Evolutionary conservation across 148 eudicot genomes (phyloP).

Genomic region (Hydrangea macrophylla): DNA sequence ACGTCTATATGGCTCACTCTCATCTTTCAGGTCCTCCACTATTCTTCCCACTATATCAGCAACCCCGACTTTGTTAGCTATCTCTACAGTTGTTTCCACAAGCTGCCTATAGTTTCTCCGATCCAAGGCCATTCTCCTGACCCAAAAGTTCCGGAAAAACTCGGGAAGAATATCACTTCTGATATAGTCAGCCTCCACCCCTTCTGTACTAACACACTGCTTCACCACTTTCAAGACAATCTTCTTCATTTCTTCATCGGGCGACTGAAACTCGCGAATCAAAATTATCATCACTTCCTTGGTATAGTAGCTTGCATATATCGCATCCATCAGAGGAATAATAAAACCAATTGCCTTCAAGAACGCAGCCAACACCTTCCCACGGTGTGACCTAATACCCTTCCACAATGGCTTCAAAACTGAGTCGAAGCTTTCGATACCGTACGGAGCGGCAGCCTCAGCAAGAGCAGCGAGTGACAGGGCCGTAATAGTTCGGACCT

Average conservation of each 20-base stretch:
- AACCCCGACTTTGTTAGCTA: conserved; percentile 94
- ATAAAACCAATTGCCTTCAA: conserved; percentile 95
- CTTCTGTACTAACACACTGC: conserved; percentile 98
- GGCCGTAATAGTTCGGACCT: conserved; percentile 93
- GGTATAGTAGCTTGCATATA: conserved; percentile 94
- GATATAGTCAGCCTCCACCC: conserved; percentile 91
- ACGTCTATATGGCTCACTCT: conserved; percentile 93
- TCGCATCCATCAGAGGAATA: conserved; percentile 95
- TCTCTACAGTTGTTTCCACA: conserved; percentile 93
- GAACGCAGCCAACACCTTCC: conserved; percentile 96
- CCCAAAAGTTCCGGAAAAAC: conserved; percentile 92
- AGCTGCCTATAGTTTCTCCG: conserved; percentile 91
- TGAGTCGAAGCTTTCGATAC: conserved; percentile 96
- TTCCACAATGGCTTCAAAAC: conserved; percentile 98
- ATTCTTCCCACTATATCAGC: conserved; percentile 92
- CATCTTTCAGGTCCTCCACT: conserved; percentile 95
- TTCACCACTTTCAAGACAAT: conserved; percentile 95
- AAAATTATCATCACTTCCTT: conserved; percentile 91
- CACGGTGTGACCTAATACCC: conserved; percentile 96
- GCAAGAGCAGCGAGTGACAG: conserved; percentile 98
- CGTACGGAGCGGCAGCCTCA: conserved; percentile 98
- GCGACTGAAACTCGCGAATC: conserved; percentile 96
- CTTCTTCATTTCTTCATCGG: conserved; percentile 99
- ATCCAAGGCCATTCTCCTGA: conserved; percentile 96
- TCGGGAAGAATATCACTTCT: conserved; percentile 87